Conservation (phyloP, 2,329 filamentous ascomycete genomes). For the Ophiostoma ulmi region DNA sequence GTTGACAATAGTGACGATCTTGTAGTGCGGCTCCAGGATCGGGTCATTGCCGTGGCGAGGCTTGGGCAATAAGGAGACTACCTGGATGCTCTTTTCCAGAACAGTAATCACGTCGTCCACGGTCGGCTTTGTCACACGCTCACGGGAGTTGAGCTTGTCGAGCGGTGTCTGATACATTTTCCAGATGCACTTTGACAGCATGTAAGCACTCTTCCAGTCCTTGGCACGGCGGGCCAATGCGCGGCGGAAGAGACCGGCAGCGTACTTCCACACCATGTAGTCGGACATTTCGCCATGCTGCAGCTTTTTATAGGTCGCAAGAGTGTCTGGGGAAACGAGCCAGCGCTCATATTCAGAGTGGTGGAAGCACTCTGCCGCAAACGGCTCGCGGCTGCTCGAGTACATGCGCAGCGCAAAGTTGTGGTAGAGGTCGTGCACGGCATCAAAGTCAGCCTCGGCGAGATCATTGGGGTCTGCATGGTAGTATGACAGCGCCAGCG, state of each 20-base stretch:
- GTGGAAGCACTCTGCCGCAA: slow-evolving; percentile 57
- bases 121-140: slow-evolving; percentile 37
- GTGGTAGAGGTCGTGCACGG: slow-evolving; percentile 54
- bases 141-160: slow-evolving; percentile 42
- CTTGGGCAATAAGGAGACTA: slow-evolving; percentile 49
- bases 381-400: slow-evolving; percentile 57
- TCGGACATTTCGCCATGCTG: slow-evolving; percentile 53
- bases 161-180: slow-evolving; percentile 54
- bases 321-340: slow-evolving; percentile 48
- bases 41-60: slow-evolving; percentile 61
- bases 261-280: slow-evolving; percentile 59
- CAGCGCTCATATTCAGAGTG: slow-evolving; percentile 54
- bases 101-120: slow-evolving; percentile 43
- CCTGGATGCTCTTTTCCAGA: slow-evolving; percentile 48
- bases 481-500: slow-evolving; percentile 54
- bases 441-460: slow-evolving; percentile 46
- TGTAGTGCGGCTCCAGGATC: slow-evolving; percentile 87
- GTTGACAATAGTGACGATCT: slow-evolving; percentile 74
- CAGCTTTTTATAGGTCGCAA: slow-evolving; percentile 48
- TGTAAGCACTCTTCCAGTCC: slow-evolving; percentile 57
- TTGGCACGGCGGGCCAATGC: slow-evolving; percentile 50
- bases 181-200: slow-evolving; percentile 59
- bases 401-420: slow-evolving; percentile 59
- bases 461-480: slow-evolving; percentile 36
- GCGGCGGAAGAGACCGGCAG: slow-evolving; percentile 51